These are phyloP conservation scores for Hygrocybe coccinea DNA, from an alignment of 768 basidiomycete species.

Conservation along the genomic window DNA sequence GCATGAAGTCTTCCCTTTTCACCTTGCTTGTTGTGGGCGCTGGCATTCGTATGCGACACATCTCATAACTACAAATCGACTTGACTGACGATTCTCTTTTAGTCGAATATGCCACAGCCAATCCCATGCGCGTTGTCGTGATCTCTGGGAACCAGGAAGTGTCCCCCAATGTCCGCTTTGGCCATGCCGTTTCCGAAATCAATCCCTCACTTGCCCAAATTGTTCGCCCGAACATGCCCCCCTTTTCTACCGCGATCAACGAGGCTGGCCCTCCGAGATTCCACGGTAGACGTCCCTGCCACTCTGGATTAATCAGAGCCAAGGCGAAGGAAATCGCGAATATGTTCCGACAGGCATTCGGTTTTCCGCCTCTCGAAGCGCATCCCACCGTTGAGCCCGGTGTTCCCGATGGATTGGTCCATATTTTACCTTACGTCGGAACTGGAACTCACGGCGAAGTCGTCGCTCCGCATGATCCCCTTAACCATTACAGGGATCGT, in stretches of 20 bases:
- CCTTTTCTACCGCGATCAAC: constrained; percentile 20
- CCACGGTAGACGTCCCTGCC: constrained; percentile 9
- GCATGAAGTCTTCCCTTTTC: constrained; percentile 37
- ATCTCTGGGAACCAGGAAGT: constrained; percentile 22
- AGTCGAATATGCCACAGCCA: constrained; percentile 41
- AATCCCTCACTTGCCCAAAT: constrained; percentile 19
- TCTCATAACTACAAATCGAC: not conserved
- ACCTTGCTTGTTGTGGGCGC: constrained; percentile 36
- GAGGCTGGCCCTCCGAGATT: constrained; percentile 6
- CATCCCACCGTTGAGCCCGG: constrained; percentile 1
- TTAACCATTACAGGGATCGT: constrained; percentile 15
- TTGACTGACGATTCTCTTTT: not conserved
- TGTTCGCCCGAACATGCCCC: constrained; percentile 21
- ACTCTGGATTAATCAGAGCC: constrained; percentile 34
- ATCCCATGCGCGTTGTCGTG: constrained; percentile 47
- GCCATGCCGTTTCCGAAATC: constrained; percentile 32
- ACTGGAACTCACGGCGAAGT: constrained; percentile 8
- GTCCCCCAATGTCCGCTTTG: constrained; percentile 31
- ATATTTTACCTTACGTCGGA: constrained; percentile 34
- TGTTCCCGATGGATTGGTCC: constrained; percentile 23
- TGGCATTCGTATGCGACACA: constrained; percentile 23
- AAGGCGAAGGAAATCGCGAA: constrained; percentile 53
- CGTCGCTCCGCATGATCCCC: constrained; percentile 2
- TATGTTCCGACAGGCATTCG: constrained; percentile 50
- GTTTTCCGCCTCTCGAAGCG: constrained; percentile 45